A percentile compares a stretch with the other conserved stretches of the same genome.
Conservation (phyloP, 2,329 filamentous ascomycete species). For the Cylindrodendrum hubeiense region DNA sequence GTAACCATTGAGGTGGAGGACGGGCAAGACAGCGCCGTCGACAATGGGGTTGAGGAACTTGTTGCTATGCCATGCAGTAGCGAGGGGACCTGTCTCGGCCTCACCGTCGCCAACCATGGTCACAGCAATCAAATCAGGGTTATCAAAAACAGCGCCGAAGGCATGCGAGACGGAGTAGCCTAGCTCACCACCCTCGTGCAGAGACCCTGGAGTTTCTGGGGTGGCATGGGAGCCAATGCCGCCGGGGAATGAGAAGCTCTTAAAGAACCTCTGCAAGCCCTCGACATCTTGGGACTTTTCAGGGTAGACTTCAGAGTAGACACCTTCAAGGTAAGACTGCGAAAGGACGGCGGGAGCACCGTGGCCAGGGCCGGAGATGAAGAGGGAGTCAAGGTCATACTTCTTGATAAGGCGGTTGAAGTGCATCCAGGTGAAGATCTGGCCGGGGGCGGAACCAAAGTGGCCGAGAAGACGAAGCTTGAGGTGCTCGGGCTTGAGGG, state of each 20-base stretch:
- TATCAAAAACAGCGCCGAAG: conserved; percentile 81
- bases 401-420: conserved; percentile 87
- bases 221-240: conserved; percentile 84
- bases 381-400: conserved; percentile 78
- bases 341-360: conserved; percentile 82
- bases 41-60: conserved; percentile 86
- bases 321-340: conserved; percentile 82
- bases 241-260: conserved; percentile 85
- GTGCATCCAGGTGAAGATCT: conserved; percentile 85
- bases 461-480: conserved; percentile 82
- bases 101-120: conserved; percentile 87
- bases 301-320: conserved; percentile 83
- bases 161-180: conserved; percentile 86
- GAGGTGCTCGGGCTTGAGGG: conserved; percentile 76
- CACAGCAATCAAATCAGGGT: conserved; percentile 79
- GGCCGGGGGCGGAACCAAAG: conserved; percentile 84
- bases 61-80: conserved; percentile 84
- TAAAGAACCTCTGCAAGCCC: conserved; percentile 82
- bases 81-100: conserved; percentile 83
- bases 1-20: conserved; percentile 85
- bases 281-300: conserved; percentile 77
- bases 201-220: conserved; percentile 81
- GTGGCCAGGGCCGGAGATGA: conserved; percentile 82
- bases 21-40: conserved; percentile 81
- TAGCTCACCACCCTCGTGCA: conserved; percentile 85